Base-by-base conservation (phyloP, 2,329 filamentous ascomycete genomes). In the Pestalotiopsis sp. region DNA sequence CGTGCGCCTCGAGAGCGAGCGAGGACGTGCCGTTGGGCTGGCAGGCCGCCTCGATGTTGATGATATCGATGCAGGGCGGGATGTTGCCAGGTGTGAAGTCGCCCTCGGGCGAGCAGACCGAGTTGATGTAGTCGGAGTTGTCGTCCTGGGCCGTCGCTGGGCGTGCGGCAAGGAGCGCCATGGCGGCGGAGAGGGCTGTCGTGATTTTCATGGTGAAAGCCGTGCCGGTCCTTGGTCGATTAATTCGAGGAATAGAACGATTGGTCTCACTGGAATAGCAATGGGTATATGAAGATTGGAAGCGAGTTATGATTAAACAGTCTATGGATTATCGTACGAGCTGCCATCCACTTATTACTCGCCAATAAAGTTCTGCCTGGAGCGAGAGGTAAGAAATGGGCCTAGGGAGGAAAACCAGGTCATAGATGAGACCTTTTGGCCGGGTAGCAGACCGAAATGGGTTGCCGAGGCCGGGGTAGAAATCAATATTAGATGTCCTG, bases 61-160 rank as follows among this genome's bases (percentile, higher is more conserved):
- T 68, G 64, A 79, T 74, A 49, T 75, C 71, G 62, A 76, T 67
- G 68, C 79, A 80, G 17, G 77, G 79, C 17, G 76, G 74, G 17
- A 72, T 59, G 11, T 59, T 25, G 20, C 25, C 49, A 7, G 59
- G 14, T 2, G 49, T 52, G 27, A 59, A 63, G 20, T 20, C 49
- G 13, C 49, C 65, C 25, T 55, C 25, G 58, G 69, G 69, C 23
- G 55, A 55, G 67, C 67, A 70, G 57, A 70, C 69, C 31, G 65
- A 65, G 14, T 68, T 61, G 59, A 69, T 55, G 65, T 70, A 70
- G 52, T 67, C 68, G 31, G 45, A 27, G 66, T 64, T 61, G n/a
- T 17, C 41, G 6, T 31, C 14, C 13, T 61, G 52, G 3, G 67
- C 64, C 57, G 52, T 20, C 23, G 65, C 36, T 11, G 61, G 61